Evolutionary conservation across 352 stramenopile species (phyloP).

Genomic region (Elongisporangium prolatum): DNA sequence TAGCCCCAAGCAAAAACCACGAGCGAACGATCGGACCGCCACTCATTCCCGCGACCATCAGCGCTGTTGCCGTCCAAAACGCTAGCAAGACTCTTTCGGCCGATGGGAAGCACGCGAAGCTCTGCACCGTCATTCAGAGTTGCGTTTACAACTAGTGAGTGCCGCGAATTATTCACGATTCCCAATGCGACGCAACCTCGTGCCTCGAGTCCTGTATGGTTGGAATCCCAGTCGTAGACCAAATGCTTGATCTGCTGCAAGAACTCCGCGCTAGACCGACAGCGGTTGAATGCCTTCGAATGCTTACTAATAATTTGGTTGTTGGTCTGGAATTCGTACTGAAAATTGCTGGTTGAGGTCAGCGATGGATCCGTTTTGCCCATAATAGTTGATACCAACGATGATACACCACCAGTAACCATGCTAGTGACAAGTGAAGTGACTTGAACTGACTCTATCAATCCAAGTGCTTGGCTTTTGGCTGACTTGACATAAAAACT

Average conservation of each 20-base stretch:
- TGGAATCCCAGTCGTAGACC: slow-evolving; percentile 83
- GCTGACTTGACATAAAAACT: slow-evolving; percentile 79
- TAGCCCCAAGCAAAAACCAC: slow-evolving; percentile 84
- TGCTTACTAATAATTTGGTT: slow-evolving; percentile 71
- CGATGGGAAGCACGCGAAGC: slow-evolving; percentile 57
- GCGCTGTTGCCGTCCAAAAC: slow-evolving; percentile 21
- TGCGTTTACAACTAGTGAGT: slow-evolving; percentile 65
- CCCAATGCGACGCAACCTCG: slow-evolving; percentile 70
- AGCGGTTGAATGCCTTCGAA: slow-evolving; percentile 40
- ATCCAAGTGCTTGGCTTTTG: slow-evolving; percentile 73
- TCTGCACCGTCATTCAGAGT: slow-evolving; percentile 73
- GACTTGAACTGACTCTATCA: slow-evolving; percentile 84
- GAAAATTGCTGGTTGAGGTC: slow-evolving; percentile 38
- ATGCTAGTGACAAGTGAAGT: slow-evolving; percentile 82
- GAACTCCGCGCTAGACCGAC: slow-evolving; percentile 45
- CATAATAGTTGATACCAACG: slow-evolving; percentile 72
- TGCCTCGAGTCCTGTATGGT: slow-evolving; percentile 76
- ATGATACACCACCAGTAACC: slow-evolving; percentile 70
- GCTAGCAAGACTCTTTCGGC: slow-evolving; percentile 45
- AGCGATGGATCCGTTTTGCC: slow-evolving; percentile 72
- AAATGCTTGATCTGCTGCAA: slow-evolving; percentile 64
- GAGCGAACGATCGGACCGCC: slow-evolving; percentile 59
- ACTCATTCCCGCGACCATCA: slow-evolving; percentile 19
- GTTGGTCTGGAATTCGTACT: slow-evolving; percentile 73
- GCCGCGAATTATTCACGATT: slow-evolving; percentile 75